A percentile compares a stretch with the other conserved stretches of the same genome.
These are phyloP conservation scores for Aureobasidium sp. DNA, from an alignment of 2,329 filamentous ascomycete species.

Conservation along the genomic window DNA sequence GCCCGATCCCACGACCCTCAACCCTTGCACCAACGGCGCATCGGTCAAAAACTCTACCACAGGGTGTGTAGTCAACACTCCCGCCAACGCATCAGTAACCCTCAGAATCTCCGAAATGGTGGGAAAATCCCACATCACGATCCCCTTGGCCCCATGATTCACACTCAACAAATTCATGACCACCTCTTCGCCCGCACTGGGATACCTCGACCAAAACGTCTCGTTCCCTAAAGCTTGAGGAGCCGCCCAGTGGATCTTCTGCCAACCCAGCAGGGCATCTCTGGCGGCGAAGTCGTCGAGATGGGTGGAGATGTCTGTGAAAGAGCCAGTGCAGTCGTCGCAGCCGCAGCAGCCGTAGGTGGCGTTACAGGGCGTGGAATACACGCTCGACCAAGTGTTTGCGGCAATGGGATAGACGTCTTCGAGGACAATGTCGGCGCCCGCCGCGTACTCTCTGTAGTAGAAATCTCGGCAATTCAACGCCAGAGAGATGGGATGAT, in stretches of 20 bases:
- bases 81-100: conserved; percentile 33
- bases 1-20: conserved; percentile 24
- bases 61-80: conserved; percentile 30
- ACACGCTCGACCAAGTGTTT: conserved; percentile 47
- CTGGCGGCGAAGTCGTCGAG: conserved; percentile 37
- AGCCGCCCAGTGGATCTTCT: conserved; percentile 43
- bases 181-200: conserved; percentile 38
- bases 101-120: conserved; percentile 32
- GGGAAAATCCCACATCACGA: conserved; percentile 45
- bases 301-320: conserved; percentile 46
- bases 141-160: conserved; percentile 44
- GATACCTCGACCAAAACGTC: conserved; percentile 42
- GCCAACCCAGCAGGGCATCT: conserved; percentile 33
- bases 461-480: conserved; percentile 58
- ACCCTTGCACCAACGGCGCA: conserved; percentile 19
- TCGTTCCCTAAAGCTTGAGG: conserved; percentile 44
- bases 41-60: conserved; percentile 34
- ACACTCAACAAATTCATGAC: conserved; percentile 42
- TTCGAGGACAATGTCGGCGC: conserved; percentile 52
- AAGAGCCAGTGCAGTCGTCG: conserved; percentile 49
- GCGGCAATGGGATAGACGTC: conserved; percentile 55
- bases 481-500: conserved; percentile 53
- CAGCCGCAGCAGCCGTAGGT: conserved; percentile 58
- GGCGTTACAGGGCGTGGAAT: conserved; percentile 49
- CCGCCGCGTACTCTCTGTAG: conserved; percentile 47